Percentiles rank a stretch among this genome's conserved stretches.
Conservation (phyloP, 768 basidiomycete species). For the Tricholoma saponaceum region DNA sequence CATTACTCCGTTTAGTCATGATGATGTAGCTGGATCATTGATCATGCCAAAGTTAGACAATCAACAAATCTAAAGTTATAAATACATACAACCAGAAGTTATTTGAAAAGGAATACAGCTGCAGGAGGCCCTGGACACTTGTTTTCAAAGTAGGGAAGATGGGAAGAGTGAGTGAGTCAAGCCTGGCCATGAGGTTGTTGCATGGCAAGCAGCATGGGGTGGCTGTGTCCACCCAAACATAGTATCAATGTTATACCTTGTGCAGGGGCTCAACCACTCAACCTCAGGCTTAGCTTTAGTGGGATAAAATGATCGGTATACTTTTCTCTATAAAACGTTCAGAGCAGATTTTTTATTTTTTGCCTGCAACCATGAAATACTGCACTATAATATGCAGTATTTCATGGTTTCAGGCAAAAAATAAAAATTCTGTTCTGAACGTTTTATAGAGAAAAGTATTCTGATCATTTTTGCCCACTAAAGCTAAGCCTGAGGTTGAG, state of each 20-base stretch:
- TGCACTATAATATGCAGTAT: not conserved
- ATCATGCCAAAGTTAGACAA: no score
- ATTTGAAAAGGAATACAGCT: no score
- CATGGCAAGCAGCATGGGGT: no score
- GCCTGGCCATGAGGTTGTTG: no score
- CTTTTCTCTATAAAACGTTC: not conserved
- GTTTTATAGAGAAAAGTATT: not conserved
- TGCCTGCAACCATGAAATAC: not conserved
- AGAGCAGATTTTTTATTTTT: not conserved
- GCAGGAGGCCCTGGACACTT: no score
- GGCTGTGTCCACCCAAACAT: no score
- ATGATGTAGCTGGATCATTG: no score
- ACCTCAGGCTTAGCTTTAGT: not conserved
- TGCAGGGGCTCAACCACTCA: not conserved
- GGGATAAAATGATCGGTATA: not conserved
- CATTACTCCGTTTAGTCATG: not conserved
- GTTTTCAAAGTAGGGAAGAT: no score
- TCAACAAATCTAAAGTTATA: no score
- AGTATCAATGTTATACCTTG: not conserved
- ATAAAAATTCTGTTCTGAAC: not conserved
- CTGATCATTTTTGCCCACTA: not conserved
- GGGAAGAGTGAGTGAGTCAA: no score
- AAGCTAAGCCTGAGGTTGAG: not conserved
- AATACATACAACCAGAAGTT: no score
- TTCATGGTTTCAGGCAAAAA: not conserved